Evolutionary conservation across 768 basidiomycete species (phyloP), one percentile per base, ranked within the genome.

Genomic region (Macrolepiota fuliginosa): DNA sequence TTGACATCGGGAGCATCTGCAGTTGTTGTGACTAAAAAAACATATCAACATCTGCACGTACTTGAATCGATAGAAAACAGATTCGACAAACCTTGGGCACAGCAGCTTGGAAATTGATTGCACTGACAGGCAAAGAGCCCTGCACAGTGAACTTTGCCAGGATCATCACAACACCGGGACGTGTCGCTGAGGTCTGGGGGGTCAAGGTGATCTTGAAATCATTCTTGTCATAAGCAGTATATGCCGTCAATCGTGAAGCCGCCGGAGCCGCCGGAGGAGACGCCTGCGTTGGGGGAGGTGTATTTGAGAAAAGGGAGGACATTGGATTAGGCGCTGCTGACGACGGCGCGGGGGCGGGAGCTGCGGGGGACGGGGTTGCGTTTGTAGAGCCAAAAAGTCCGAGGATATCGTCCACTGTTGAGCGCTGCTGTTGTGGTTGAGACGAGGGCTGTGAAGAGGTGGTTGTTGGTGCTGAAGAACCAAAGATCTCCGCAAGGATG

Each of bases 1-100:
- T 94, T 4, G 94, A 94, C 91, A 98, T 98, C 5, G 96, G 94
- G 61, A 94, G 81, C 96, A 99, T 99, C 73, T 98, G 96, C 59
- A 99, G 74, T 72, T 97, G 95, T 75, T 97, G 96, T 0, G 95
- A 92, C 94, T 98, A 69, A 60, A 50, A 60, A 35, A 52, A 39
- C 29, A 40, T 52, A 24, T 51, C 12, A 61, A 56, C 15, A 66
- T 29, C 58, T 7, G 27, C 15, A 62, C n/a, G 15, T 10, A 27
- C 17, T 62, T 17, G 11, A 32, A 27, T n/a, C n/a, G 7, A 59
- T 25, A 11, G 6, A n/a, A 9, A 19, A 57, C 72, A 62, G 50
- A 45, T 46, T 39, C 17, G 27, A 58, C 61, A 27, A 63, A 94
- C 95, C 83, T 94, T 96, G 3, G 96, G 96, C 7, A 99, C 96